Evolutionary conservation across 2,329 filamentous ascomycete species (phyloP), one percentile per base, ranked within the genome.

Genomic region (Lachnellula willkommii): DNA sequence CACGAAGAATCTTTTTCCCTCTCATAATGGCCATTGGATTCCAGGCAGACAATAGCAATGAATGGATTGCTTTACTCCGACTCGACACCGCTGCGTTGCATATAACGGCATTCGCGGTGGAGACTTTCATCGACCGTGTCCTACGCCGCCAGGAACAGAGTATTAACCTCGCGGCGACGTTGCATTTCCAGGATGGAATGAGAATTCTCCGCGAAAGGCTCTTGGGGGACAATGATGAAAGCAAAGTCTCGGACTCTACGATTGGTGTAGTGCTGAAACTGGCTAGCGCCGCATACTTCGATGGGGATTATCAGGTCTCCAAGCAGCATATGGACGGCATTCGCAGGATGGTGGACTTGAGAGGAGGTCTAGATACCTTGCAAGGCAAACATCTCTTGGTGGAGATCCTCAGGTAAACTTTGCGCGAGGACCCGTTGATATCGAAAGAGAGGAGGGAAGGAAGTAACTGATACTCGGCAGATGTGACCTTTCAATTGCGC

Each of bases 321-420:
- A 62, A 53, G 24, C 65, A 71, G 11, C 73, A 75, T 53, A 64
- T 74, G 53, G 48, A 68, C 22, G 74, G 73, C 6, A 63, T 75
- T 17, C 64, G 64, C 17, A 72, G 65, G 55, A 72, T 76, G 6
- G 65, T 74, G 6, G 56, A 65, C 17, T 35, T 76, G 32, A 69
- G 70, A 50, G 73, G 73, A 2, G 72, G 72, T 1, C 45, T 74
- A 6, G 15, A 35, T 20, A 59, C 56, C 1, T 69, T 74, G 2
- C 11, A 60, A 53, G 7, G 46, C 63, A n/a, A 71, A 69, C 22
- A 50, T 45, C 42, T 22, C n/a, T 22, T 22, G 6, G 17, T 45
- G 24, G 52, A 54, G 47, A 54, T 54, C 9, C 11, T 50, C 6
- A 54, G 52, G 52, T 53, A 47, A 24, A 24, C 20, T 24, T 32